Evolutionary conservation across 768 basidiomycete species (phyloP).

Genomic region (Pleurotus ostreatus): DNA sequence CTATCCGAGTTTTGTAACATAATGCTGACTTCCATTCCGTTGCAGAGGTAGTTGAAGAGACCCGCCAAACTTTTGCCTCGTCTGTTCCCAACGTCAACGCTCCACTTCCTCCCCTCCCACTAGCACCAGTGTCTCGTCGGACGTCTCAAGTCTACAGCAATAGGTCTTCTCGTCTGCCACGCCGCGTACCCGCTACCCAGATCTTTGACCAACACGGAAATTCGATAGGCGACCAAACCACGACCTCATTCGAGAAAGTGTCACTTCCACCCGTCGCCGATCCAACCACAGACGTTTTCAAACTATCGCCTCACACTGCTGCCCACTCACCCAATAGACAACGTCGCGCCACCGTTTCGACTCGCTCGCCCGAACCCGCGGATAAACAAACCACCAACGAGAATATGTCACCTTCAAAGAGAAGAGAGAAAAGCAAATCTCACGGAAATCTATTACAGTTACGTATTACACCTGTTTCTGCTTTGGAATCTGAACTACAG

Average conservation of each 20-base stretch:
- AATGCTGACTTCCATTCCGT: conserved; percentile 3
- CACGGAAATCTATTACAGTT: conserved; percentile 58
- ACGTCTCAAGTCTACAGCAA: conserved; percentile 37
- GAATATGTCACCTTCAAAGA: conserved; percentile 44
- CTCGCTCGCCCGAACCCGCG: conserved; percentile 49
- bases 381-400: conserved; percentile 13
- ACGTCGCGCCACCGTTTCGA: conserved; percentile 66
- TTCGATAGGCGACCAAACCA: conserved; percentile 31
- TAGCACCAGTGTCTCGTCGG: conserved; percentile 52
- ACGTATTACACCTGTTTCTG: conserved; percentile 63
- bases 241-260: conserved; percentile 24
- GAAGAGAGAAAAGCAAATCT: conserved; percentile 63
- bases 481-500: conserved; percentile 61
- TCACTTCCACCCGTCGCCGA: conserved; percentile 1
- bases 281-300: conserved; percentile 24
- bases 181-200: conserved; percentile 62
- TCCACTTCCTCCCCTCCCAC: conserved; percentile 59
- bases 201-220: conserved; percentile 55
- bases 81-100: conserved; percentile 35
- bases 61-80: conserved; percentile 69
- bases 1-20: neutral
- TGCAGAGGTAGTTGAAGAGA: conserved; percentile 78
- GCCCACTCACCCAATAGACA: conserved; percentile 38
- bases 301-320: conserved; percentile 17
- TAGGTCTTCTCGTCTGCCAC: conserved; percentile 54